Conservation (phyloP, 768 basidiomycete genomes). For the Tubosaeta brunneosetosa region DNA sequence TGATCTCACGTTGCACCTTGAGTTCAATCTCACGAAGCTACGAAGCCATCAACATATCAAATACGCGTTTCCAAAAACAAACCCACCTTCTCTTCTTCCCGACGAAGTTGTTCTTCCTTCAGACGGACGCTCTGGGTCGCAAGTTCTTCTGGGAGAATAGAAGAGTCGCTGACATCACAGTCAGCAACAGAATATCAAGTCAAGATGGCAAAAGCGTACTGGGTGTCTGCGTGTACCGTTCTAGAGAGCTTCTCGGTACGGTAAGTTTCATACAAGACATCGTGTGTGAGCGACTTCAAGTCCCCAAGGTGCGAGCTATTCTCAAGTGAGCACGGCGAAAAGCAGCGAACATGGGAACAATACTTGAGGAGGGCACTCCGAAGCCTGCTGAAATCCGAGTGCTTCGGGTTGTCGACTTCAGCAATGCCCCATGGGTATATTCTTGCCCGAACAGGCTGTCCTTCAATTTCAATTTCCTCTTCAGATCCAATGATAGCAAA, state of each 20-base stretch:
- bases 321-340: constrained; percentile 7
- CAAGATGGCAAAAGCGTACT: constrained; percentile 38
- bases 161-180: constrained; percentile 58
- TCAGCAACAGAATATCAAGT: constrained; percentile 22
- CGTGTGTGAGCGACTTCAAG: constrained; percentile 90
- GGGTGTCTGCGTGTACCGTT: constrained; percentile 76
- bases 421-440: constrained; percentile 99
- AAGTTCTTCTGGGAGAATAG: constrained; percentile 92
- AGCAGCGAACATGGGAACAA: constrained; percentile 16
- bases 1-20: constrained; percentile 96
- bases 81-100: constrained; percentile 90
- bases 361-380: constrained; percentile 89
- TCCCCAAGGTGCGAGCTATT: constrained; percentile 88
- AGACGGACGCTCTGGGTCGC: constrained; percentile 95
- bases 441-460: constrained; percentile 85
- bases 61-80: background rate
- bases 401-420: constrained; percentile 98
- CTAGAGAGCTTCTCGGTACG: constrained; percentile 96
- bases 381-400: constrained; percentile 96
- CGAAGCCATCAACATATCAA: constrained; percentile 11
- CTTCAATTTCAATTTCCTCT: constrained; percentile 92
- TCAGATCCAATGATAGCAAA: constrained; percentile 98
- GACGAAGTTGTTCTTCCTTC: constrained; percentile 97
- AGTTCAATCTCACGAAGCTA: constrained; percentile 96
- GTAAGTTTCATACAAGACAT: constrained; percentile 93